phyloP scores from a whole-genome alignment of 768 basidiomycete species.

The Rubroboletus pulcherrimus region DNA sequence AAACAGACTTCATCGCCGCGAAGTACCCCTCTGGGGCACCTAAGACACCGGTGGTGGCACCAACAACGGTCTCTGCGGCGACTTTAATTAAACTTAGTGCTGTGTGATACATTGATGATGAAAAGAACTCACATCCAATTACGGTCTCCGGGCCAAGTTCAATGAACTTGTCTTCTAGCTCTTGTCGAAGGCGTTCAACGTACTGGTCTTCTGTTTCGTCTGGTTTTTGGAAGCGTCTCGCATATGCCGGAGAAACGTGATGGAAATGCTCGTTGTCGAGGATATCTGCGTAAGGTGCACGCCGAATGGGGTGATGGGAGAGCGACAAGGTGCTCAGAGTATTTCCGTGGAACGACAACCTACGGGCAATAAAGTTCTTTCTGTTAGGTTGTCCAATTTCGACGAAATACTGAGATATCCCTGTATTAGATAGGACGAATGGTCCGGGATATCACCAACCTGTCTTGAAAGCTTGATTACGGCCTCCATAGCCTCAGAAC shows the following conservation, averaged over 20 bases:
- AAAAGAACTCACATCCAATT: slow-evolving; percentile 60
- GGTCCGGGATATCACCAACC: slow-evolving; percentile 34
- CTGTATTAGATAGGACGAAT: slow-evolving; percentile 7
- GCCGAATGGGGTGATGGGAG: slow-evolving; percentile 61
- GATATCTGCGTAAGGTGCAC: slow-evolving; percentile 63
- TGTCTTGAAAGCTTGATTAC: slow-evolving; percentile 81
- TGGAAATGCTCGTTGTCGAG: slow-evolving; percentile 67
- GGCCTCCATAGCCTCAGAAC: slow-evolving; percentile 87
- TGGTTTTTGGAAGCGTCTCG: slow-evolving; percentile 66
- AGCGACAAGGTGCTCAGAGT: slow-evolving; percentile 68
- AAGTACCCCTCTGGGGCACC: slow-evolving; percentile 83
- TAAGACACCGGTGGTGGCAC: slow-evolving; percentile 76
- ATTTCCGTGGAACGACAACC: slow-evolving; percentile 84
- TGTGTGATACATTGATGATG: not conserved
- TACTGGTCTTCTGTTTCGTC: slow-evolving; percentile 79
- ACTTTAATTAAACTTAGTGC: slow-evolving; percentile 39
- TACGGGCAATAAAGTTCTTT: slow-evolving; percentile 73
- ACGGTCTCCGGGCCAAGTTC: slow-evolving; percentile 81
- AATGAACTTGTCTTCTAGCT: slow-evolving; percentile 82
- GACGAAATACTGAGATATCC: slow-evolving; percentile 52
- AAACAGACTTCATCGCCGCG: slow-evolving; percentile 78
- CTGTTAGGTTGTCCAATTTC: slow-evolving; percentile 69
- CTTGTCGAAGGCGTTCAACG: slow-evolving; percentile 69
- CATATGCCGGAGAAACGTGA: slow-evolving; percentile 86
- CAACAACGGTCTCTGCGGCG: slow-evolving; percentile 83